Evolutionary conservation across 352 stramenopile species (phyloP), one percentile per base, ranked within the genome.

Genomic region (Thraustochytrium striatum): DNA sequence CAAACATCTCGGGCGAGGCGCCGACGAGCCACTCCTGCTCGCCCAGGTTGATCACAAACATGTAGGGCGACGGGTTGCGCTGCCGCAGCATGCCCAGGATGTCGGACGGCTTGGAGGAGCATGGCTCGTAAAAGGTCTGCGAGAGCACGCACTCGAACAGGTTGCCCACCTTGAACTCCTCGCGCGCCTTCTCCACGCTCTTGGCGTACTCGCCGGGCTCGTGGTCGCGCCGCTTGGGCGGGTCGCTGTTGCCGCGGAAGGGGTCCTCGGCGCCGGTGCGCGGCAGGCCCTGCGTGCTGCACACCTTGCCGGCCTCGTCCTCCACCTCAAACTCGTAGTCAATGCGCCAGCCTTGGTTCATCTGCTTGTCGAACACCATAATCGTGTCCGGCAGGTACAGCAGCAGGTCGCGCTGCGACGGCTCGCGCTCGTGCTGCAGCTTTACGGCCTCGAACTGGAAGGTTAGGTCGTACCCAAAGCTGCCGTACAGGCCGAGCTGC

Each of bases 1-100:
- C 90, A 85, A 95, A 95, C 90, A 95, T 95, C 86, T 95, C 90
- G 33, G 90, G 90, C 80, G 87, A 92, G 9, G 90, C 89, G 39
- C 90, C 90, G 39, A 95, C 87, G 33, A 95, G 83, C 73, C 93
- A 95, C 80, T 88, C 85, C 39, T 83, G 70, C 25, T 53, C 62
- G 7, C 85, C 84, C 11, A 95, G 82, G 84, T 95, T 95, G 72
- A 95, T 92, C 47, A 93, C 87, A 80, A 95, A 94, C 70, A 90
- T 88, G 79, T 95, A 95, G 9, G 90, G 90, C 44, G 89, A 89
- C 7, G 90, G 90, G 82, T 94, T 94, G 30, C 86, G 84, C 32
- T 83, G 81, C 16, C 65, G 69, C 35, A 82, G 38, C 21, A 69
- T 84, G 30, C n/a, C 25, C 43, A 82, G 41, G 32, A 81, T 57